Conservation (phyloP, 2,329 filamentous ascomycete genomes). For the Didymella arachidicola region DNA sequence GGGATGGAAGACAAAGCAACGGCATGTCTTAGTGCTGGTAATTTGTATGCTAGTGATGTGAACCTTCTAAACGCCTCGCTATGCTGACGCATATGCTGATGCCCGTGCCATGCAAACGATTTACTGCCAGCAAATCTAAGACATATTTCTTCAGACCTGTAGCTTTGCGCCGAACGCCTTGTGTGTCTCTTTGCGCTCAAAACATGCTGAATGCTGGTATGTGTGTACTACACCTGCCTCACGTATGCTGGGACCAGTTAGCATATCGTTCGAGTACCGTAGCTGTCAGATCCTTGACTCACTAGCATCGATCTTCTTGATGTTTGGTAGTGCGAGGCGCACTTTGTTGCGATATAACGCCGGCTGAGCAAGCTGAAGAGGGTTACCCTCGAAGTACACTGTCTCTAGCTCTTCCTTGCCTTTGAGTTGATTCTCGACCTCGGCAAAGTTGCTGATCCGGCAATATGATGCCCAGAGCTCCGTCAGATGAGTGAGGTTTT, state of each 20-base stretch:
- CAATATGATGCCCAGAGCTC: slow-evolving; percentile 97
- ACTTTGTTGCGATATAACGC: slow-evolving; percentile 95
- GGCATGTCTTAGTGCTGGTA: background rate
- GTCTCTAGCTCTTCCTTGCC: slow-evolving; percentile 84
- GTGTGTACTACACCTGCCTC: slow-evolving; percentile 26
- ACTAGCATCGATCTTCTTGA: slow-evolving; percentile 97
- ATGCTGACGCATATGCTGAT: slow-evolving; percentile 15
- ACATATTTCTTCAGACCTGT: background rate
- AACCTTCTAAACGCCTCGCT: slow-evolving; percentile 17
- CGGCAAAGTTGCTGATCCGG: slow-evolving; percentile 77
- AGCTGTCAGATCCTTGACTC: slow-evolving; percentile 53
- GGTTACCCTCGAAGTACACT: slow-evolving; percentile 97
- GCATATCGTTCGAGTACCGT: slow-evolving; percentile 6
- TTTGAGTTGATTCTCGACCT: slow-evolving; percentile 78
- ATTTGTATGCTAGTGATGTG: background rate
- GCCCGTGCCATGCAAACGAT: slow-evolving; percentile 13
- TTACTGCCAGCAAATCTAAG: background rate
- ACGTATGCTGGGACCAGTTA: slow-evolving; percentile 30
- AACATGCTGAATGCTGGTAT: background rate
- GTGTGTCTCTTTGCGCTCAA: background rate
- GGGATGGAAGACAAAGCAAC: background rate
- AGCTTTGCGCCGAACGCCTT: background rate
- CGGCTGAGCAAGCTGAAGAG: slow-evolving; percentile 79
- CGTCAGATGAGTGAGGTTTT: slow-evolving; percentile 73
- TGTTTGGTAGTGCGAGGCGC: slow-evolving; percentile 81